Evolutionary conservation across 2,329 filamentous ascomycete species (phyloP).

Genomic region (Pyricularia grisea): DNA sequence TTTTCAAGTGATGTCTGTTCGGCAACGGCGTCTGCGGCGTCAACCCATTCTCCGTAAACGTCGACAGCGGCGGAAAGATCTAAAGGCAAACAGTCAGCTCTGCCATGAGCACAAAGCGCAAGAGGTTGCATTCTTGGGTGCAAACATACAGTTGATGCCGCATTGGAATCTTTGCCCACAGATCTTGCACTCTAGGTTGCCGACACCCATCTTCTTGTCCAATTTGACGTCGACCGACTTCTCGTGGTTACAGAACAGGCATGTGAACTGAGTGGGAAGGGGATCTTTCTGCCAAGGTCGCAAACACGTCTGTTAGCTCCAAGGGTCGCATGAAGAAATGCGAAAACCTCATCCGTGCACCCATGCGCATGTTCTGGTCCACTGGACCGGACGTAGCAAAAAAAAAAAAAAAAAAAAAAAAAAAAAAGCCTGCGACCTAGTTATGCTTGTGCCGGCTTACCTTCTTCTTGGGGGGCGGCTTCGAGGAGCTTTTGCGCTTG

Average conservation of each 20-base stretch:
- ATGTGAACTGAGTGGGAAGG: conserved; percentile 79
- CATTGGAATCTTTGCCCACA: conserved; percentile 93
- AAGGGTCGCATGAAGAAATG: background rate
- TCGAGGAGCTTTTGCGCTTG: conserved; percentile 83
- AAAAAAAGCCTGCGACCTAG: background rate
- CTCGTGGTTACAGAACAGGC: conserved; percentile 97
- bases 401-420: background rate
- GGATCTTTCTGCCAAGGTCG: conserved; percentile 41
- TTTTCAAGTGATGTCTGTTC: conserved; percentile 11
- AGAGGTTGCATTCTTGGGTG: background rate
- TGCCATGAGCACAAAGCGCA: background rate
- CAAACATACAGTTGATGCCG: conserved; percentile 71
- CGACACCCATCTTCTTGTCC: conserved; percentile 85
- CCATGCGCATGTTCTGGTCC: background rate
- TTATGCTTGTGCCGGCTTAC: conserved; percentile 27
- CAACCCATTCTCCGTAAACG: conserved; percentile 97
- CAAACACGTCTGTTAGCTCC: background rate
- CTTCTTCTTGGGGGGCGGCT: conserved; percentile 76
- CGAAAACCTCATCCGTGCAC: background rate
- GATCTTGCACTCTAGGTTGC: conserved; percentile 79
- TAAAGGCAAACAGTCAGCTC: conserved; percentile 24
- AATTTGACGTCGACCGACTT: conserved; percentile 84
- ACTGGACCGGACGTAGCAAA: background rate
- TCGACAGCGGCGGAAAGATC: conserved; percentile 87
- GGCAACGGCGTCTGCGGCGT: conserved; percentile 56